Evolutionary conservation across 192 early-diverging fungal species (phyloP).

Genomic region (Backusella macrospora): DNA sequence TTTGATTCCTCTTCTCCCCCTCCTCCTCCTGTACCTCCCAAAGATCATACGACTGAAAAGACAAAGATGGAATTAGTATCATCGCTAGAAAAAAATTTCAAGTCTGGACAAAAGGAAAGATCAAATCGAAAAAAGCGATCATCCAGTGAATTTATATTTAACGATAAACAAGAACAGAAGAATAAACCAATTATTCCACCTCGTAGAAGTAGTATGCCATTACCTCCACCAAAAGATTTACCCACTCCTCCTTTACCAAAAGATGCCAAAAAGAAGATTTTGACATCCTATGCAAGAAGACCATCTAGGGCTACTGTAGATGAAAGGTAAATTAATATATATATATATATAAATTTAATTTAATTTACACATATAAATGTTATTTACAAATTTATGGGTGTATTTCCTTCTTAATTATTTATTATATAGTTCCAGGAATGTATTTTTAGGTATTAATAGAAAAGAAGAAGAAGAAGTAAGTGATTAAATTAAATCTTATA

Average conservation of each 20-base stretch:
- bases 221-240: not conserved
- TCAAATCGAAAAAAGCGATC: not conserved
- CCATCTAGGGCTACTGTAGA: not conserved
- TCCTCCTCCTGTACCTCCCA: slow-evolving; percentile 10
- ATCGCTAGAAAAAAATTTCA: no score
- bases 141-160: no score
- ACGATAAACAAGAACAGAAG: not conserved
- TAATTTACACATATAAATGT: no score
- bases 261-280: not conserved
- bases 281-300: slow-evolving; percentile 13
- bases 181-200: slow-evolving; percentile 10
- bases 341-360: not conserved
- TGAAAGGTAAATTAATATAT: not conserved
- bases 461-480: slow-evolving; percentile 14
- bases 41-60: not conserved
- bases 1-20: not conserved
- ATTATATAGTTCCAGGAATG: slow-evolving; percentile 17
- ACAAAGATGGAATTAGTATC: no score
- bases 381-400: not conserved
- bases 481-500: not conserved
- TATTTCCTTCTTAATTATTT: not conserved
- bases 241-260: slow-evolving; percentile 3
- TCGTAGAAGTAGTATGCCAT: slow-evolving; percentile 18
- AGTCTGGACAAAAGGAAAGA: not conserved
- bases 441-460: not conserved